Base-by-base conservation (phyloP, 768 basidiomycete genomes). In the Mycena amicta region DNA sequence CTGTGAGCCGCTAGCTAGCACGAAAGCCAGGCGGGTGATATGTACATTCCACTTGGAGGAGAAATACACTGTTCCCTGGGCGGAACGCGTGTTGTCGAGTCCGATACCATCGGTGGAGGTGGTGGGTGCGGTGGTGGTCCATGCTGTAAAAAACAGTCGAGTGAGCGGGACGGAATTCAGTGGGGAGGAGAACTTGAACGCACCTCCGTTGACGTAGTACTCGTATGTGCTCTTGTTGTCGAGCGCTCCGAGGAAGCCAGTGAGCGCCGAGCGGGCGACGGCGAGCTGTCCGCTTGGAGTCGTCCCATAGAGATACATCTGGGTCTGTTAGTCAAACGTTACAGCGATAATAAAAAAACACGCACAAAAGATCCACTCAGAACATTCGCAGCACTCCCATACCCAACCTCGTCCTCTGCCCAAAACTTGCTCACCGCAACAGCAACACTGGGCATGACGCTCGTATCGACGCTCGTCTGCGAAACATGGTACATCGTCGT, bases 131-230 rank as follows among this genome's bases (percentile, higher is more conserved):
- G 57, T 53, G 0, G 13, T 15, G 2, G 61, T 59, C 61, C 61
- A 63, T 18, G 49, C 53, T 62, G 23, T n/a, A 4, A 3, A 40
- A 5, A 1, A 2, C 2, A 16, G 23, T 43, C 18, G 8, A 27
- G 15, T 53, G 22, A n/a, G 31, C 22, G 6, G 22, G 33, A 37
- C 15, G 49, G n/a, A 12, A 25, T 4, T 16, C 16, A 3, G 18
- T 6, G 4, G 5, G 37, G 41, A n/a, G n/a, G n/a, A n/a, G n/a
- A n/a, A n/a, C n/a, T n/a, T n/a, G n/a, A n/a, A n/a, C 56, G 5
- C 22, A 58, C 61, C 61, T 28, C 61, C 61, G 25, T 63, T 59
- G 40, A 63, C 61, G 23, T 63, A 63, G 61, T 63, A 63, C 16
- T 59, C 39, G 22, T 63, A 63, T 1, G 59, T 8, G 25, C 37